Base-by-base conservation (phyloP, 2,329 filamentous ascomycete genomes). In the Sporothrix euskadiensis region DNA sequence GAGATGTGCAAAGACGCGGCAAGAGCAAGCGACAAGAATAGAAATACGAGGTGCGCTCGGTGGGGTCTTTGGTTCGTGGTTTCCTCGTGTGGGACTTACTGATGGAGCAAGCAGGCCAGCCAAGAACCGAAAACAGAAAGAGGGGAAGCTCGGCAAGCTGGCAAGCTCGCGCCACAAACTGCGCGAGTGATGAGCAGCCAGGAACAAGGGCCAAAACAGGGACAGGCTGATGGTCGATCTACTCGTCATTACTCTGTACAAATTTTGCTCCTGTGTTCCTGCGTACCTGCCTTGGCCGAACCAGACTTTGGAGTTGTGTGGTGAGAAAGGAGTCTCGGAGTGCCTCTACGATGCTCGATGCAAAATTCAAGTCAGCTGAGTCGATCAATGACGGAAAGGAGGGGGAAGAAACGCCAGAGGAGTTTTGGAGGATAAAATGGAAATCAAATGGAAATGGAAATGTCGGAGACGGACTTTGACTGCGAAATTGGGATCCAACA, bases 61-160 rank as follows among this genome's bases (percentile, higher is more conserved):
- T 10, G 52, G 52, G 52, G n/a, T 12, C 19, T 16, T 49, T 49
- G 12, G 44, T 16, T 14, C 41, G 5, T 44, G 41, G 41, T 44
- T 14, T 44, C 6, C 41, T 44, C 41, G 12, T 14, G 14, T 14
- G 14, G 14, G 44, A 19, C 4, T 49, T 49, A 5, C 14, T 47
- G 26, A 32, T 57, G 54, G 26, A 57, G 26, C 54, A 19, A 9
- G 54, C 26, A 26, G 26, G 26, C 26, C 44, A 49, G 44, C 44
- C 44, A 49, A 49, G 44, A 49, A 6, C 12, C 4, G 41, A 44
- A 26, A 22, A 35, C 26, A 26, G 26, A 63, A 56, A 30, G 59
- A 65, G 59, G 59, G 59, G 59, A 65, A 65, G 35, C 56, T 59
- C 56, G 56, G 56, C 35, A 44, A 63, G 59, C 59, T 44, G 7